A percentile compares a stretch with the other conserved stretches of the same genome.
Evolutionary conservation across 108 stramenopile species (phyloP).

Genomic region (Nannochloropsis oceanica): DNA sequence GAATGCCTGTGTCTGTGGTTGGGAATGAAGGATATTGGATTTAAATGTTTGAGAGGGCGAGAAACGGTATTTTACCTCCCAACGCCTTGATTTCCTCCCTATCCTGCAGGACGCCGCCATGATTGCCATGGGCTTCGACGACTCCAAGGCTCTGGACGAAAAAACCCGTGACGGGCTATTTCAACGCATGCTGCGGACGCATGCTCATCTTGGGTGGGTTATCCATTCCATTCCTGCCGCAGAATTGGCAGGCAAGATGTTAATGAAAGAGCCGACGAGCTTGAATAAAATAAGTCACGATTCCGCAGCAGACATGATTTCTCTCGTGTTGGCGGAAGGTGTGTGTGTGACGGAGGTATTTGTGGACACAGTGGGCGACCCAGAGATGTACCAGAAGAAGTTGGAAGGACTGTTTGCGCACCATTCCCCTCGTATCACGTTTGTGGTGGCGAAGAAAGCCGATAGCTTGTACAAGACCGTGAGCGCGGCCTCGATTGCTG

Average conservation of each 20-base stretch:
- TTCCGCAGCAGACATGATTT: conserved; percentile 25
- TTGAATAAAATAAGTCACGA: conserved; percentile 34
- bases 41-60: neutral
- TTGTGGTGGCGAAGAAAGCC: conserved; percentile 35
- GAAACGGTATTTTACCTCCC: neutral
- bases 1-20: neutral
- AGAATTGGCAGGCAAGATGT: conserved; percentile 26
- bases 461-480: conserved; percentile 41
- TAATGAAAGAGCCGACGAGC: conserved; percentile 17
- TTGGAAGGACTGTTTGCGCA: conserved; percentile 5
- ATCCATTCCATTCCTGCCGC: conserved; percentile 8
- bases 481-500: conserved; percentile 37
- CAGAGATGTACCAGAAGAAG: conserved; percentile 19
- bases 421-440: neutral
- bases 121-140: conserved; percentile 30
- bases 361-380: conserved; percentile 42
- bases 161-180: neutral
- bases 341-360: conserved; percentile 22
- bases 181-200: neutral
- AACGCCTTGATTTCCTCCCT: too few species aligned
- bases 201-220: conserved; percentile 16
- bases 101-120: conserved; percentile 3
- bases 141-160: conserved; percentile 38
- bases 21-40: too few species aligned
- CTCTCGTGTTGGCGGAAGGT: neutral